A percentile compares a stretch with the other conserved stretches of the same genome.
Evolutionary conservation across 306 rosid genomes (phyloP).

Genomic region (Vicia faba): DNA sequence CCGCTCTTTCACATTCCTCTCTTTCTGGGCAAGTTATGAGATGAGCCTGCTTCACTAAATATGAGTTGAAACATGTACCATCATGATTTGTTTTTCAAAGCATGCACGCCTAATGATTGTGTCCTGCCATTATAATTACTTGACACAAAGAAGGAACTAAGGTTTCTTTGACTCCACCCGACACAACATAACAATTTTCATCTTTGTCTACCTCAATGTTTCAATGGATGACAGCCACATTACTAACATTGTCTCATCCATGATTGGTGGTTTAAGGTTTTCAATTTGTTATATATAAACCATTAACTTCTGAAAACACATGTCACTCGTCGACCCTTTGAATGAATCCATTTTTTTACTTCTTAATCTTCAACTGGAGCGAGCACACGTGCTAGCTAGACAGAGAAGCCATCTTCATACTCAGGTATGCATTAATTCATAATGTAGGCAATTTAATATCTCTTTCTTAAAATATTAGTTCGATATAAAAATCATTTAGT

Average conservation of each 20-base stretch:
- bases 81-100: neutral
- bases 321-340: constrained; percentile 1
- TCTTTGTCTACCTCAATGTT: neutral
- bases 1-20: neutral
- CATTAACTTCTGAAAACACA: neutral
- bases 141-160: neutral
- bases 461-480: too few relatives aligned
- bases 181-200: neutral
- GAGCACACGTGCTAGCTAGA: neutral
- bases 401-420: constrained; percentile 1
- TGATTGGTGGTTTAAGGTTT: constrained; percentile 19
- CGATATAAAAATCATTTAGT: too few relatives aligned
- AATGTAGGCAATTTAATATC: neutral
- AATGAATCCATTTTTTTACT: neutral
- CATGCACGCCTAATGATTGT: neutral
- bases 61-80: neutral
- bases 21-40: neutral
- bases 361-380: neutral
- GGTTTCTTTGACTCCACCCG: neutral
- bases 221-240: neutral
- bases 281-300: constrained; percentile 9
- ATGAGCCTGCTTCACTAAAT: neutral
- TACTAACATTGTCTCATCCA: neutral
- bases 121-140: neutral
- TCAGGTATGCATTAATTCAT: neutral